Evolutionary conservation across 202 grass and related monocot genomes (phyloP), one percentile per base, ranked within the genome.

Genomic region (Setaria viridis): DNA sequence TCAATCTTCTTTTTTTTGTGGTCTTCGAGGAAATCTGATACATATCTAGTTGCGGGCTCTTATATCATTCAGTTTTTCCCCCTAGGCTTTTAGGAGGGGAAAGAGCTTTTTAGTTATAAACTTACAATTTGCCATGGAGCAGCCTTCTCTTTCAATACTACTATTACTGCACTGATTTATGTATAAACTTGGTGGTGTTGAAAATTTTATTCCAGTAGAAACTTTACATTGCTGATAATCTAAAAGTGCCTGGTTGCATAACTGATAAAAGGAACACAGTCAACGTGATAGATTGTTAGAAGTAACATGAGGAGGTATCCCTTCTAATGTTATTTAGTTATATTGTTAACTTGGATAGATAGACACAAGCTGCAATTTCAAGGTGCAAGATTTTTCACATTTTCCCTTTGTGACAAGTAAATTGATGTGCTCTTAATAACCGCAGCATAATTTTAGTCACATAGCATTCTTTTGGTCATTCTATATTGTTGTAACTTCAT

Each of bases 401-500:
- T 79, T 55, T 10, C 9, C 67, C 0, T 32, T 74, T 63, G 6
- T 60, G 77, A 64, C 11, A 46, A 63, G 50, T 21, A n/a, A 51
- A 33, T 21, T 13, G 71, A 39, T 71, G 48, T 82, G 30, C 35
- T 77, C 70, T 65, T 33, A 37, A 43, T 17, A 12, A 79, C 34
- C n/a, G 6, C 43, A 63, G 14, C 63, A 62, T 42, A 81, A 70
- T 63, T 46, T 76, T 76, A 25, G 37, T 57, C 48, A 30, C 49
- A 63, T 7, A 21, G 30, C 30, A 29, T 50, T 16, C 37, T 53
- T 86, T 35, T 58, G 17, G 11, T 13, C 11, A 4, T 83, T 56
- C 72, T 13, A 65, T 90, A 82, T 51, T 66, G 20, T 45, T 43
- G n/a, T 45, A 48, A 56, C 9, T 62, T 72, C 32, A 60, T 74